Percentiles rank a stretch among this genome's conserved stretches.
Conservation (phyloP, 176 grass and related monocot species). For the Triticum aestivum region DNA sequence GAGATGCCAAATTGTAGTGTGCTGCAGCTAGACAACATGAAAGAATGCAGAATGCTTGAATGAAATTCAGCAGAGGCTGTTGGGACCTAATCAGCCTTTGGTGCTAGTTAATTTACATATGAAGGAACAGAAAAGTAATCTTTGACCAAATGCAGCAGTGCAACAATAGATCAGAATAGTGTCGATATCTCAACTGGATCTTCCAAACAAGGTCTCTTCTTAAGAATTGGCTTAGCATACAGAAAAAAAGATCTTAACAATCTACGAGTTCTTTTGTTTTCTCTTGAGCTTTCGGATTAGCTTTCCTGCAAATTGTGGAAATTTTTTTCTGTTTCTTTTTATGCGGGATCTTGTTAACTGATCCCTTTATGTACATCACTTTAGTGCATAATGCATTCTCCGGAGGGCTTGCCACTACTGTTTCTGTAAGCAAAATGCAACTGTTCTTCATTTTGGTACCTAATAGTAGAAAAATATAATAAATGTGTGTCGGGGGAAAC, state of each 20-base stretch:
- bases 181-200: background rate
- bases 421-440: background rate
- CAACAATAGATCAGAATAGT: background rate
- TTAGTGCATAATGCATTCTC: background rate
- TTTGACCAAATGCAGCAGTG: background rate
- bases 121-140: background rate
- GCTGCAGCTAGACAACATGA: background rate
- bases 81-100: background rate
- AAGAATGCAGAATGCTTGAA: background rate
- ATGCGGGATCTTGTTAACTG: background rate
- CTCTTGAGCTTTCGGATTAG: background rate
- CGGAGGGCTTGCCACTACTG: background rate
- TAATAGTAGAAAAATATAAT: background rate
- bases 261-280: background rate
- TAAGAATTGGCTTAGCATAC: background rate
- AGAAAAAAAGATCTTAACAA: background rate
- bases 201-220: background rate
- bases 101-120: background rate
- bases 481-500: too few relatives aligned
- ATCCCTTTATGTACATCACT: background rate
- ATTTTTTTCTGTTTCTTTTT: background rate
- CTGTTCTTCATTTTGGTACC: background rate
- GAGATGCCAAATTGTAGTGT: too few relatives aligned
- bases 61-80: background rate
- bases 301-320: background rate